Percentiles rank a stretch among this genome's conserved stretches.
Conservation (phyloP, 805 yeast genomes). For the Blastobotrys terrestris region DNA sequence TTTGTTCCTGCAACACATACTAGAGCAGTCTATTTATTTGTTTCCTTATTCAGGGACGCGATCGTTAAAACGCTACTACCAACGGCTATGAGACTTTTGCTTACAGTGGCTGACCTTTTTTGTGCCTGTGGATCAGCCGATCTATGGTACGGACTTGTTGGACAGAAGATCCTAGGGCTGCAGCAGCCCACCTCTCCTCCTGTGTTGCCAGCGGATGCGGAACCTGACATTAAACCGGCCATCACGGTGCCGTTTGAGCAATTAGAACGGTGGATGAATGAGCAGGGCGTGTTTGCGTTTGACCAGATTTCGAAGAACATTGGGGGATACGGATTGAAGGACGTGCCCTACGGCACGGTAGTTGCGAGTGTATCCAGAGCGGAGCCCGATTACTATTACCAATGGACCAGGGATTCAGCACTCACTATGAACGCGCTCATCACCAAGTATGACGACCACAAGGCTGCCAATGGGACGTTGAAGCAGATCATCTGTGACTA, state of each 20-base stretch:
- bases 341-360: constrained; percentile 60
- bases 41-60: no score
- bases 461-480: constrained; percentile 23
- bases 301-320: constrained; percentile 46
- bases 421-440: constrained; percentile 56
- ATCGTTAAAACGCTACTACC: no score
- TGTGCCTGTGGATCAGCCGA: not conserved
- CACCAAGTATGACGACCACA: constrained; percentile 44
- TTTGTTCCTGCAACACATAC: no score
- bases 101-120: not conserved
- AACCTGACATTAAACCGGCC: not conserved
- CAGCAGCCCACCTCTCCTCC: not conserved
- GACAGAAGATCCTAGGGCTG: not conserved
- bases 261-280: constrained; percentile 44
- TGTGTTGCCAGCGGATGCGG: not conserved
- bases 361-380: constrained; percentile 75
- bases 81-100: not conserved
- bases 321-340: constrained; percentile 40
- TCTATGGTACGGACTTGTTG: not conserved
- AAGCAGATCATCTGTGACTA: constrained; percentile 47
- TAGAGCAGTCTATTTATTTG: no score
- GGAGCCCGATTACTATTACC: constrained; percentile 77
- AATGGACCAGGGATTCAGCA: constrained; percentile 90
- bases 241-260: constrained; percentile 18
- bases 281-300: constrained; percentile 40